A percentile compares a stretch with the other conserved stretches of the same genome.
phyloP scores from a whole-genome alignment of 257 asterid species.

The Osmanthus fragrans region DNA sequence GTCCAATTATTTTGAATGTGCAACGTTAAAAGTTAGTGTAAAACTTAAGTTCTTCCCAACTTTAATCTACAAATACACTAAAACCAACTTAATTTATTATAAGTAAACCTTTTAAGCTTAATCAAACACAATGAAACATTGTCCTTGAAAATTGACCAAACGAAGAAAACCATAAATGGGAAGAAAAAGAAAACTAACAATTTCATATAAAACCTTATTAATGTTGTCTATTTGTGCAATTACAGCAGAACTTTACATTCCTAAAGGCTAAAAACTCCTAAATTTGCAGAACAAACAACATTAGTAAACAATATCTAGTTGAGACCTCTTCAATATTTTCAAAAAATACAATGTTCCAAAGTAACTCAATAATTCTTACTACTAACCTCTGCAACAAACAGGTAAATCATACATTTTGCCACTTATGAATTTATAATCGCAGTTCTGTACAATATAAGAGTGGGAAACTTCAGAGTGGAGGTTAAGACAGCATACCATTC shows the following conservation, averaged over 20 bases:
- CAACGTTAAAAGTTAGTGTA: no score
- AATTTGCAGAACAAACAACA: neutral
- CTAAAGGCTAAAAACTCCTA: neutral
- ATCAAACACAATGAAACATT: no score
- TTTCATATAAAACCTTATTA: no score
- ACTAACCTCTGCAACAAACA: conserved; percentile 7
- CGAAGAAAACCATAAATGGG: no score
- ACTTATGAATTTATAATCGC: no score
- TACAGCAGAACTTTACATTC: conserved; percentile 17
- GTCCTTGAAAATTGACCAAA: no score
- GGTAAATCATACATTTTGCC: neutral
- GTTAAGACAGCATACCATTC: conserved; percentile 10
- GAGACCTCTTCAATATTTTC: neutral
- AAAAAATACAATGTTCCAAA: neutral
- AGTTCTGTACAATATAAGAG: neutral
- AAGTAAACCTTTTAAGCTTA: no score
- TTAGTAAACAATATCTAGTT: neutral
- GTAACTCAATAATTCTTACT: conserved; percentile 3
- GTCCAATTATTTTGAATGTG: no score
- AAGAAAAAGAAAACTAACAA: no score
- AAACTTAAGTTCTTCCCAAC: no score
- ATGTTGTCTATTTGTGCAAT: neutral
- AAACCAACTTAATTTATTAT: no score
- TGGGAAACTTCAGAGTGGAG: neutral
- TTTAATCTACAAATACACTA: no score